Evolutionary conservation across 83 land plant genomes (phyloP).

Genomic region (Thuja plicata): DNA sequence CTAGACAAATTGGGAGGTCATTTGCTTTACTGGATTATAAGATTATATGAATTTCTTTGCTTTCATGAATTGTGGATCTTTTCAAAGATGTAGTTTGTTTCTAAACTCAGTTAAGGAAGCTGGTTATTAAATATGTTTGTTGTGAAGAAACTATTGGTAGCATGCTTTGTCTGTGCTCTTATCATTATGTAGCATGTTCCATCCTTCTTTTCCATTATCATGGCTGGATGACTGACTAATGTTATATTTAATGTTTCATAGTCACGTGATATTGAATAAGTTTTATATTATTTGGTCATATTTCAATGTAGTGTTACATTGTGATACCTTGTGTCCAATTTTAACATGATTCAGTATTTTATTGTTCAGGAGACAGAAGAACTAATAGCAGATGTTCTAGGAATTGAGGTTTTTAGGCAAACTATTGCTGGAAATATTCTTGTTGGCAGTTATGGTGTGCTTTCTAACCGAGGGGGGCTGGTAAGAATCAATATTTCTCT

Average conservation of each 20-base stretch:
- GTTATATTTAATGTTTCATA: neutral
- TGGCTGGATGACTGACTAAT: neutral
- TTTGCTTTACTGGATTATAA: neutral
- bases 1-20: neutral
- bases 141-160: neutral
- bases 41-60: too few species aligned
- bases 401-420: constrained; percentile 97
- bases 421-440: constrained; percentile 95
- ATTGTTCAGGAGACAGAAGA: constrained; percentile 86
- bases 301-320: neutral
- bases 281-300: neutral
- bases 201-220: neutral
- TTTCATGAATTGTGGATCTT: neutral
- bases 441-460: constrained; percentile 86
- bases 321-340: neutral
- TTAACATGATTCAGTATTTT: neutral
- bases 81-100: neutral
- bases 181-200: neutral
- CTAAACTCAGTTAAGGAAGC: neutral
- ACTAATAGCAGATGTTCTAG: constrained; percentile 90
- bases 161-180: neutral
- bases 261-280: neutral
- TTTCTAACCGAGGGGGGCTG: constrained; percentile 90
- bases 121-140: neutral
- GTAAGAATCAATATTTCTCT: constrained; percentile 39